Conservation (phyloP, 352 stramenopile genomes). For the Pythium oligandrum region DNA sequence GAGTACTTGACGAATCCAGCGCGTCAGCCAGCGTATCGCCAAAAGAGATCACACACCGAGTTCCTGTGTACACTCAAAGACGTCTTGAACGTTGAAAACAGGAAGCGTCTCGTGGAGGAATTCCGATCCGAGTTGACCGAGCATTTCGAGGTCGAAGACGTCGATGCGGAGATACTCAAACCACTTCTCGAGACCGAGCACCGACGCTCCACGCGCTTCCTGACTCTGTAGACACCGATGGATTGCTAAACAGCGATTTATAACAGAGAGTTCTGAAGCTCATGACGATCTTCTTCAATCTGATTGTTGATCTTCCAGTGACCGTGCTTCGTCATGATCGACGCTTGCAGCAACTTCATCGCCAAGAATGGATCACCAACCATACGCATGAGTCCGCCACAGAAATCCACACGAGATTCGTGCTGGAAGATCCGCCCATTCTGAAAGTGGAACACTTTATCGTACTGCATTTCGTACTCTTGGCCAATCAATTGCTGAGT, state of each 20-base stretch:
- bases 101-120: conserved; percentile 36
- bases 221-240: conserved; percentile 30
- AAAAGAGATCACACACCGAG: conserved; percentile 88
- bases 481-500: conserved; percentile 50
- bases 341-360: conserved; percentile 16
- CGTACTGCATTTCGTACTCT: conserved; percentile 56
- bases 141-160: conserved; percentile 59
- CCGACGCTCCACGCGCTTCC: conserved; percentile 58
- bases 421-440: conserved; percentile 48
- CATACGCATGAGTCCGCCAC: conserved; percentile 42
- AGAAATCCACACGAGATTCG: conserved; percentile 47
- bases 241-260: no score
- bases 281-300: conserved; percentile 36
- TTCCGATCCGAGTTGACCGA: conserved; percentile 40
- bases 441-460: conserved; percentile 68
- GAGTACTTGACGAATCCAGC: conserved; percentile 92
- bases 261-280: conserved; percentile 30
- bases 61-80: conserved; percentile 92
- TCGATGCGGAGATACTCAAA: conserved; percentile 39
- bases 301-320: conserved; percentile 37
- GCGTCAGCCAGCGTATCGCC: conserved; percentile 93
- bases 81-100: conserved; percentile 35
- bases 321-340: conserved; percentile 44
- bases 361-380: conserved; percentile 22
- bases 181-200: conserved; percentile 52